Base-by-base conservation (phyloP, 495 filamentous ascomycete genomes). In the Penicillium mononematosum region DNA sequence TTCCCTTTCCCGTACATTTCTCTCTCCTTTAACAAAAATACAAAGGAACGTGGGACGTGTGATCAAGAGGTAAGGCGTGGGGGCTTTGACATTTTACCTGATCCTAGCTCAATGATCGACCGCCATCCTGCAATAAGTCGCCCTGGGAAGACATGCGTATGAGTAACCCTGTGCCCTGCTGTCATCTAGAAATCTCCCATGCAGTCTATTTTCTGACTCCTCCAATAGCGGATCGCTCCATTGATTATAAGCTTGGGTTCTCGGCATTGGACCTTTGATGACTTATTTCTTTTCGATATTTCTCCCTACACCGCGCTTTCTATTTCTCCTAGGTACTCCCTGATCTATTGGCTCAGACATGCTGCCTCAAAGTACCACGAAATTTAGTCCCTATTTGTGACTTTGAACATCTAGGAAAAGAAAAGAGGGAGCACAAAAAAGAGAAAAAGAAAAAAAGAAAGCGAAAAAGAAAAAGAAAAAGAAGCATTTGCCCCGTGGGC, bases 51-150 rank as follows among this genome's bases (percentile, higher is more conserved):
- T 62, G 63, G 58, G 41, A 49, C 49, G 44, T 47, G 49, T 42
- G 55, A 50, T 63, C 60, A 48, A 65, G 45, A 57, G 57, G 61
- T 41, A 65, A 60, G 59, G 61, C 53, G 61, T 63, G 56, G 51
- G 51, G 62, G 58, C 63, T 59, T 63, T 60, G 59, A 59, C 58
- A 63, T 55, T 62, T 55, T 53, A 25, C 70, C 67, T 59, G 61
- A 69, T 61, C 61, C 64, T 67, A 70, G 70, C 64, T 70, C 69
- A 58, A 72, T 74, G 74, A 77, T 77, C 74, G 71, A 68, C 74
- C 69, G 62, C 69, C 69, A 71, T 74, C 67, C 70, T 76, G 74
- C 74, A 75, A 76, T 74, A 73, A 72, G 59, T 73, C 66, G 62
- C 56, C 65, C 65, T 70, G 57, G 68, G 64, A 64, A 66, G 61